Percentiles rank a stretch among this genome's conserved stretches.
Evolutionary conservation across 2,329 filamentous ascomycete genomes (phyloP).

Genomic region (Pseudopithomyces maydicus): DNA sequence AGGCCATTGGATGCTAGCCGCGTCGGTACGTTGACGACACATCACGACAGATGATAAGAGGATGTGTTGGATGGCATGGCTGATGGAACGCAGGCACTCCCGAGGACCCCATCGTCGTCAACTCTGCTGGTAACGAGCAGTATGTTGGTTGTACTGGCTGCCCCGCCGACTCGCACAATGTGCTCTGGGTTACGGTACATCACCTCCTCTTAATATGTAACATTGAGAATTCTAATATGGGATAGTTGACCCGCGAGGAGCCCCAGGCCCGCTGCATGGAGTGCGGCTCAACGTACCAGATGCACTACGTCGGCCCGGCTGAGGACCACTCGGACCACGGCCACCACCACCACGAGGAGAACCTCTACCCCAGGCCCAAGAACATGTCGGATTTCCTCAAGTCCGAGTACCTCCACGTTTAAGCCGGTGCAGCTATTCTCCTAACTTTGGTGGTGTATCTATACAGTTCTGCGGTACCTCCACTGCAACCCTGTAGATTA

Average conservation of each 20-base stretch:
- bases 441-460: slow-evolving; percentile 33
- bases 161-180: slow-evolving; percentile 89
- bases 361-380: slow-evolving; percentile 74
- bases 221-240: slow-evolving; percentile 7
- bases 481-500: slow-evolving; percentile 40
- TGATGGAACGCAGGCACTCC: slow-evolving; percentile 69
- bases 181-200: slow-evolving; percentile 87
- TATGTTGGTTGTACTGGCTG: slow-evolving; percentile 94
- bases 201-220: neutral
- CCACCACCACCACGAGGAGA: slow-evolving; percentile 52
- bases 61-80: slow-evolving; percentile 9
- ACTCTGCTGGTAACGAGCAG: slow-evolving; percentile 93
- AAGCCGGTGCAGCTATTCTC: slow-evolving; percentile 18
- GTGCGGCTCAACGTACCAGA: slow-evolving; percentile 96
- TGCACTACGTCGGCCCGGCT: slow-evolving; percentile 89
- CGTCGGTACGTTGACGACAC: slow-evolving; percentile 63
- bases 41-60: neutral
- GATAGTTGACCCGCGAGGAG: slow-evolving; percentile 81
- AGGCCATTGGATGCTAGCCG: slow-evolving; percentile 90
- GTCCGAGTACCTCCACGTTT: slow-evolving; percentile 84
- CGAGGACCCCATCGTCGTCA: slow-evolving; percentile 83
- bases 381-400: slow-evolving; percentile 95
- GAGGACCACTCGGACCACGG: slow-evolving; percentile 72
- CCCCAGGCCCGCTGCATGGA: slow-evolving; percentile 94
- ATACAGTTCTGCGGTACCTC: slow-evolving; percentile 23